These are phyloP conservation scores for Ascosphaera pollenicola DNA, from an alignment of 2,329 filamentous ascomycete genomes.

Conservation along the genomic window DNA sequence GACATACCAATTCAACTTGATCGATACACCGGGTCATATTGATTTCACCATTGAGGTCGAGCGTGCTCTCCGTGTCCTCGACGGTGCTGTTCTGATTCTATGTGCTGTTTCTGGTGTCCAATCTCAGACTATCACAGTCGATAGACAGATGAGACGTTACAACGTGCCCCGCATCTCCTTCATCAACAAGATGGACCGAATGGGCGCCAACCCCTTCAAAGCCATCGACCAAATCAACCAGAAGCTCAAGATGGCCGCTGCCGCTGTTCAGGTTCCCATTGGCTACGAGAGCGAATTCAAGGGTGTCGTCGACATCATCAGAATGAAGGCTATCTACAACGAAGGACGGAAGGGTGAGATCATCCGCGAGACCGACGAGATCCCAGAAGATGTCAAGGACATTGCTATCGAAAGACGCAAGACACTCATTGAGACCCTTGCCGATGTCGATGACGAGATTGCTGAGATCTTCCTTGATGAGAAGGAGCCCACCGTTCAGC, in stretches of 20 bases:
- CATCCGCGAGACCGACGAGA: slow-evolving; percentile 53
- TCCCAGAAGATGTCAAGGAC: slow-evolving; percentile 49
- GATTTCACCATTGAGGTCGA: slow-evolving; percentile 99
- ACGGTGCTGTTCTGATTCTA: slow-evolving; percentile 95
- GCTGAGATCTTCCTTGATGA: slow-evolving; percentile 86
- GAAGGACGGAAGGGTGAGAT: slow-evolving; percentile 63
- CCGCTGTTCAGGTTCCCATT: slow-evolving; percentile 86
- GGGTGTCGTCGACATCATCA: slow-evolving; percentile 78
- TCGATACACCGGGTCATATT: slow-evolving; percentile 95
- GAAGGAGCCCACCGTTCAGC: slow-evolving; percentile 49
- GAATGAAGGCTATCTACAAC: slow-evolving; percentile 86
- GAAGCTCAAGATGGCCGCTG: slow-evolving; percentile 82
- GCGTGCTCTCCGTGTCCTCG: slow-evolving; percentile 76
- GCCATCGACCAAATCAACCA: slow-evolving; percentile 93
- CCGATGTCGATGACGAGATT: slow-evolving; percentile 95
- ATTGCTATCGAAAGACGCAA: slow-evolving; percentile 63
- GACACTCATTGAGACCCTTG: slow-evolving; percentile 78
- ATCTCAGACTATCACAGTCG: slow-evolving; percentile 93
- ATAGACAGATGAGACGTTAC: slow-evolving; percentile 97
- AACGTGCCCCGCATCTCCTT: slow-evolving; percentile 91
- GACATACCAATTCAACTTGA: slow-evolving; percentile 49
- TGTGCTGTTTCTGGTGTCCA: slow-evolving; percentile 96
- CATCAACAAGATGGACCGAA: slow-evolving; percentile 99
- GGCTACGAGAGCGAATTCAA: slow-evolving; percentile 78
- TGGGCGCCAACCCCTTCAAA: slow-evolving; percentile 96